Percentiles rank a stretch among this genome's conserved stretches.
These are phyloP conservation scores for Vicia faba DNA, from an alignment of 306 rosid genomes.

Conservation along the genomic window DNA sequence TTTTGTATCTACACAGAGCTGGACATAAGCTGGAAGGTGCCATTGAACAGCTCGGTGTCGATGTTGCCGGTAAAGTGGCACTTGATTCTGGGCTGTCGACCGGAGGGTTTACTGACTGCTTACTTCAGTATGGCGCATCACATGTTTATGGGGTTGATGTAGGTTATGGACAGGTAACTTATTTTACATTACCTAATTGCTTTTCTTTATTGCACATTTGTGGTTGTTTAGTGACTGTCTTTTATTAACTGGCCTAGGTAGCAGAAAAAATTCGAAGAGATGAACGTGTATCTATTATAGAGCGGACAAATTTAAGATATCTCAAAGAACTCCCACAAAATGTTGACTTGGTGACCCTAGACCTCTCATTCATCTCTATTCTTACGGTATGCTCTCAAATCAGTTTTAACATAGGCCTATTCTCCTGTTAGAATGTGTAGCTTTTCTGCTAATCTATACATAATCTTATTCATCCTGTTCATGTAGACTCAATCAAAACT, in stretches of 20 bases:
- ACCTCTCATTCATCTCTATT: conserved; percentile 94
- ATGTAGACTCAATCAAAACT: too few relatives aligned
- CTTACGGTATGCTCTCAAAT: conserved; percentile 66
- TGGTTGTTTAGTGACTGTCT: conserved; percentile 9
- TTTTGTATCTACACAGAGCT: conserved; percentile 56
- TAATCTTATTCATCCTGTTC: too few relatives aligned
- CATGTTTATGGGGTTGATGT: conserved; percentile 91
- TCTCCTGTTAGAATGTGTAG: not conserved
- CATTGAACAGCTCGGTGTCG: conserved; percentile 72
- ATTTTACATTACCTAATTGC: conserved; percentile 5
- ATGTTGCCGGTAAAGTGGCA: conserved; percentile 79
- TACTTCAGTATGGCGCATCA: conserved; percentile 91
- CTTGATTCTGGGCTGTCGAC: conserved; percentile 97
- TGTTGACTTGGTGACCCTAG: conserved; percentile 91
- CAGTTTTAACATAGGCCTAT: not conserved
- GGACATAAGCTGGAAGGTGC: conserved; percentile 97
- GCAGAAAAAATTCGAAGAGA: conserved; percentile 82
- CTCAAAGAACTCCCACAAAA: conserved; percentile 80
- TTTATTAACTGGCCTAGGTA: conserved; percentile 53
- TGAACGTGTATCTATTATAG: conserved; percentile 82
- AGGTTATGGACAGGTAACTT: conserved; percentile 91
- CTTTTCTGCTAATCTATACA: too few relatives aligned
- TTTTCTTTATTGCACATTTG: conserved; percentile 17
- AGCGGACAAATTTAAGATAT: conserved; percentile 85
- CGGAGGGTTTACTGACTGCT: conserved; percentile 95